Evolutionary conservation across 257 asterid genomes (phyloP).

Genomic region (Lithospermum erythrorhizon): DNA sequence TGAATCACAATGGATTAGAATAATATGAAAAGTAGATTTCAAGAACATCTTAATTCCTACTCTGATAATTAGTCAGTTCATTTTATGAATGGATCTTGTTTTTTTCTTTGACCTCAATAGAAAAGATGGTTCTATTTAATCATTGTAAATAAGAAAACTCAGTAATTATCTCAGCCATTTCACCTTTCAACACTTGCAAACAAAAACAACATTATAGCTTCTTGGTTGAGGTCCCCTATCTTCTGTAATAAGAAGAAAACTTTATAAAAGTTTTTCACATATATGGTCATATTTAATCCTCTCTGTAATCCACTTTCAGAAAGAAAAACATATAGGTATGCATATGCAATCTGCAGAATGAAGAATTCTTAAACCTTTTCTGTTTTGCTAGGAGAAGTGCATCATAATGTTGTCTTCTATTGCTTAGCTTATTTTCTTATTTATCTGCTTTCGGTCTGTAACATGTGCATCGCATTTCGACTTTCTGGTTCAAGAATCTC

Average conservation of each 20-base stretch:
- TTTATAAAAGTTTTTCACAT: conserved; percentile 17
- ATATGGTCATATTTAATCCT: conserved; percentile 22
- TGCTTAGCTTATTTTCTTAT: background rate
- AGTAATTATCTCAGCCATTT: conserved; percentile 14
- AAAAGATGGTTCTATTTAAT: conserved; percentile 8
- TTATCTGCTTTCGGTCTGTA: background rate
- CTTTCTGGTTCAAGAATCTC: too few species aligned
- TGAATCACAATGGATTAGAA: conserved; percentile 7
- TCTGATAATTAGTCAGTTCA: conserved; percentile 17
- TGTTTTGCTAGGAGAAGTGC: background rate
- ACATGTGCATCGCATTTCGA: background rate
- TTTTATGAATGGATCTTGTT: background rate
- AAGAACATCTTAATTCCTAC: conserved; percentile 12
- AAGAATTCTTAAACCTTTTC: background rate
- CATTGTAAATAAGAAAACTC: conserved; percentile 23
- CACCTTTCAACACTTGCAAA: conserved; percentile 27
- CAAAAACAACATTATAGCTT: conserved; percentile 21
- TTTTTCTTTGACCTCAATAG: conserved; percentile 19
- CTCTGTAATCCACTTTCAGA: conserved; percentile 21
- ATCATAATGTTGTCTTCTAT: background rate
- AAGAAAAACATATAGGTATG: conserved; percentile 9
- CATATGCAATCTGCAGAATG: background rate
- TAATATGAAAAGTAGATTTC: conserved; percentile 10
- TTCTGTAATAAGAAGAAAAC: conserved; percentile 19
- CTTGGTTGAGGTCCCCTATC: conserved; percentile 15